Conservation (phyloP, 305 asterid genomes). For the Fraxinus velutina region DNA sequence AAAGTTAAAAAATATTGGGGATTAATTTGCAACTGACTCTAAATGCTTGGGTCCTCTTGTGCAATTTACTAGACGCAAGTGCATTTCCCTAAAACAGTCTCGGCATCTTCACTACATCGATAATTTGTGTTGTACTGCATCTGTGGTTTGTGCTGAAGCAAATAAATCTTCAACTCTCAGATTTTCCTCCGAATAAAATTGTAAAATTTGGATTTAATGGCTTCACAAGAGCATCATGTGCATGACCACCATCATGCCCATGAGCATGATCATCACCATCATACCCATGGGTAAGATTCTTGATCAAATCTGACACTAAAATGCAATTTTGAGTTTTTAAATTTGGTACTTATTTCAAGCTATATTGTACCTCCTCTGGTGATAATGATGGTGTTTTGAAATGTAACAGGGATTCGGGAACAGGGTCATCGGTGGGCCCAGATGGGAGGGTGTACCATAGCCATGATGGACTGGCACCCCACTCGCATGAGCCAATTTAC, state of each 20-base stretch:
- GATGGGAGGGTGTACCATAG: slow-evolving; percentile 89
- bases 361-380: background rate
- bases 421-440: slow-evolving; percentile 59
- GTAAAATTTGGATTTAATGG: slow-evolving; percentile 23
- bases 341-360: background rate
- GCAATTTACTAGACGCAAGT: background rate
- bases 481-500: slow-evolving; percentile 79
- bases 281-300: slow-evolving; percentile 30
- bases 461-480: slow-evolving; percentile 92
- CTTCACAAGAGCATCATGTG: slow-evolving; percentile 26
- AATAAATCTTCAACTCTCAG: background rate
- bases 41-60: background rate
- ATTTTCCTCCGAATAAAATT: background rate
- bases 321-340: background rate
- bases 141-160: background rate
- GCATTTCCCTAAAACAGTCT: background rate
- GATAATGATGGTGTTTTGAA: background rate
- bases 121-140: background rate
- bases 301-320: background rate
- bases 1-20: background rate
- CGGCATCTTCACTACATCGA: background rate
- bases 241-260: slow-evolving; percentile 25
- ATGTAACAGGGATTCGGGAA: slow-evolving; percentile 44
- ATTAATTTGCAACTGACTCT: background rate
- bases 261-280: slow-evolving; percentile 17